Evolutionary conservation across 176 grass and related monocot genomes (phyloP).

Genomic region (Carex myosuroides): DNA sequence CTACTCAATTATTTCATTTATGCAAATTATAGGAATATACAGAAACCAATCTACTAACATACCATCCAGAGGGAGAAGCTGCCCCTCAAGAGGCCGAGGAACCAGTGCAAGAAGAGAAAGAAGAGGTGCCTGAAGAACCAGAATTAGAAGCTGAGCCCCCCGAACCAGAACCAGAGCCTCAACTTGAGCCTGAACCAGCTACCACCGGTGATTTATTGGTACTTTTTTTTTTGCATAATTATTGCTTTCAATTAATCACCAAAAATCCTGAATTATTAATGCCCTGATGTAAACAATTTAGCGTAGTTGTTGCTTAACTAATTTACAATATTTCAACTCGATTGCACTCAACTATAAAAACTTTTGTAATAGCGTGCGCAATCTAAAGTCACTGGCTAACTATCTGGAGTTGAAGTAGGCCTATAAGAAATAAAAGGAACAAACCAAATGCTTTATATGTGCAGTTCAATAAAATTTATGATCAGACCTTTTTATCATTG

Average conservation of each 20-base stretch:
- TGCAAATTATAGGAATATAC: conserved; percentile 46
- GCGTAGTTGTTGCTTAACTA: not conserved
- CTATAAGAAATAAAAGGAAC: not conserved
- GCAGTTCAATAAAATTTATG: not conserved
- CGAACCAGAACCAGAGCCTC: conserved; percentile 32
- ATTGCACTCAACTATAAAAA: not conserved
- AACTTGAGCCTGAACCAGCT: conserved; percentile 20
- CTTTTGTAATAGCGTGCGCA: not conserved
- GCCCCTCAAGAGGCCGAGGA: conserved; percentile 38
- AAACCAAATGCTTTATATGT: not conserved
- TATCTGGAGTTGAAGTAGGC: not conserved
- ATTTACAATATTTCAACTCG: not conserved
- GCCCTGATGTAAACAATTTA: not conserved
- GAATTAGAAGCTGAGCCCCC: conserved; percentile 32
- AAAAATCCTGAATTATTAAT: not conserved
- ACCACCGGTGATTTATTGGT: conserved; percentile 70
- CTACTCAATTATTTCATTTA: not conserved
- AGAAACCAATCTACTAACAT: conserved; percentile 45
- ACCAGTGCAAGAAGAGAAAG: conserved; percentile 28
- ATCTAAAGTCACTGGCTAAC: not conserved
- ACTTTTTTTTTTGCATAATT: not conserved
- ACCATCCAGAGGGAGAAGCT: conserved; percentile 48
- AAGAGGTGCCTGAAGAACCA: conserved; percentile 32
- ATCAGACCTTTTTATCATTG: not conserved
- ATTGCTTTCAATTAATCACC: not conserved